Conservation (phyloP, 1,139 yeast genomes). For the Saccharomyces hybrid region DNA sequence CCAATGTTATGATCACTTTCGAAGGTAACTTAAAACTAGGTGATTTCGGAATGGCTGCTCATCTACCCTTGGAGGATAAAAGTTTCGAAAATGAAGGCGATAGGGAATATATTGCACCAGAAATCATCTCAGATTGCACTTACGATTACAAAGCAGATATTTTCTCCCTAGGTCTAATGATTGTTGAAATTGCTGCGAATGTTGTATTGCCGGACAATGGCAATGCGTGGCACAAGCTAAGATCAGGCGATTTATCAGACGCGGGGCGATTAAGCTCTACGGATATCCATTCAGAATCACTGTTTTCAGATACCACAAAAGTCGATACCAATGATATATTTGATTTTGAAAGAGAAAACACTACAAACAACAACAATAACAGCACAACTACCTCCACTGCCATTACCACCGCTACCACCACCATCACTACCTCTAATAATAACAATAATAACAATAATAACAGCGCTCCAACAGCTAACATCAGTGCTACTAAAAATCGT, state of each 20-base stretch:
- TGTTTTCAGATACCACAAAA: conserved; percentile 24
- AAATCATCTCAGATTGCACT: conserved; percentile 69
- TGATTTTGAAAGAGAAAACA: conserved; percentile 14
- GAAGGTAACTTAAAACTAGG: conserved; percentile 75
- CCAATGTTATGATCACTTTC: conserved; percentile 85
- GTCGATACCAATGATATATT: conserved; percentile 23
- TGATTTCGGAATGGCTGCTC: conserved; percentile 62
- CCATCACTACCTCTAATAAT: not conserved
- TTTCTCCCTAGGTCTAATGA: conserved; percentile 83
- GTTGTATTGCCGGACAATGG: conserved; percentile 95
- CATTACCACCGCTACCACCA: conserved; percentile 1
- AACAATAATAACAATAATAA: not conserved
- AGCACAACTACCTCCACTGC: not conserved
- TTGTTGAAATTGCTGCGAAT: conserved; percentile 93
- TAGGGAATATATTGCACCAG: conserved; percentile 96
- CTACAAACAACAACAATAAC: not conserved
- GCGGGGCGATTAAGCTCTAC: conserved; percentile 82
- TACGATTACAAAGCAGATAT: conserved; percentile 93
- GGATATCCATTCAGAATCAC: conserved; percentile 38
- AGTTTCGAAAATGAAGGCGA: conserved; percentile 91
- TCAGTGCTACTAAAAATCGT: not conserved
- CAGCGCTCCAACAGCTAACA: no score
- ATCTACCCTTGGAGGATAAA: conserved; percentile 37
- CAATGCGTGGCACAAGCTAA: conserved; percentile 88
- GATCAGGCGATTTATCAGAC: conserved; percentile 93